Conservation (phyloP, 768 basidiomycete genomes). For the Paxillus involutus region DNA sequence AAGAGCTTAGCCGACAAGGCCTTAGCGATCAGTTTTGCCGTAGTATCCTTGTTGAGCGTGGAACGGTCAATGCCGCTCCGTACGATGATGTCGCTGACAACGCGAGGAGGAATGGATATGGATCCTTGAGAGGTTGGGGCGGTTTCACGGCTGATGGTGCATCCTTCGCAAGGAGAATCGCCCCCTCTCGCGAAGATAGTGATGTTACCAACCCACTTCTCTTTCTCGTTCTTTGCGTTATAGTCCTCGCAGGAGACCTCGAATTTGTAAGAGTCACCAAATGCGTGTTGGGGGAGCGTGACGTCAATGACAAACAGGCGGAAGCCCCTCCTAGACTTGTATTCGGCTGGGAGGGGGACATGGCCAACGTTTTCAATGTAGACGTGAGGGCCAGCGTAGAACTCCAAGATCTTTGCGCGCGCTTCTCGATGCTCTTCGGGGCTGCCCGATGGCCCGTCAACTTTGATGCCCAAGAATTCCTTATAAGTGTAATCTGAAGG, state of each 20-base stretch:
- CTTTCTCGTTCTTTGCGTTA: not conserved
- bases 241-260: constrained; percentile 14
- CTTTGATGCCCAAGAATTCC: constrained; percentile 24
- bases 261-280: constrained; percentile 23
- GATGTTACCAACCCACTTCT: constrained; percentile 14
- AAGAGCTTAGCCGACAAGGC: constrained; percentile 15
- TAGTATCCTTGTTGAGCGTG: constrained; percentile 10
- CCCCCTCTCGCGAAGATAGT: constrained; percentile 25
- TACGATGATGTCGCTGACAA: constrained; percentile 23
- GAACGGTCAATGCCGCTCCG: not conserved
- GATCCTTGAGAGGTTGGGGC: constrained; percentile 20
- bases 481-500: constrained; percentile 27
- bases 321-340: constrained; percentile 18
- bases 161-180: constrained; percentile 25
- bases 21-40: constrained; percentile 7
- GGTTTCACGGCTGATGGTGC: constrained; percentile 15
- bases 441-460: constrained; percentile 15
- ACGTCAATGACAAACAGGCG: constrained; percentile 26
- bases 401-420: constrained; percentile 21
- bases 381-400: constrained; percentile 11
- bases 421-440: constrained; percentile 16
- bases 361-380: constrained; percentile 9
- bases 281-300: constrained; percentile 23
- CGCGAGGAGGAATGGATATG: constrained; percentile 18
- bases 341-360: constrained; percentile 11